Percentiles rank a stretch among this genome's conserved stretches.
Evolutionary conservation across 2,329 filamentous ascomycete genomes (phyloP).

Genomic region (Gaeumannomyces sp.): DNA sequence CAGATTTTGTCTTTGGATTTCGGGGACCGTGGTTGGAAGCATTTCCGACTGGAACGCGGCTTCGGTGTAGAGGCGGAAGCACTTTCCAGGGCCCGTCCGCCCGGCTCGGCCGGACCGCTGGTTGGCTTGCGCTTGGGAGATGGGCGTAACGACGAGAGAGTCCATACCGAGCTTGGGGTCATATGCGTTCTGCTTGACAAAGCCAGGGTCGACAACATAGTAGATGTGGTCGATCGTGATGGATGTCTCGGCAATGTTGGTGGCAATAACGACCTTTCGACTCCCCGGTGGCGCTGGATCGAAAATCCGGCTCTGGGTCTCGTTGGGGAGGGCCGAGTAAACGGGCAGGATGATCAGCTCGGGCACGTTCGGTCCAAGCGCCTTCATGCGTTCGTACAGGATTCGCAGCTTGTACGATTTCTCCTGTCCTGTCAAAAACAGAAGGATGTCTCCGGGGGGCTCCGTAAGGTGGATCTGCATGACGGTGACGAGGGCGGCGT

Average conservation of each 20-base stretch:
- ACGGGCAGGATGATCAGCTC: slow-evolving; percentile 91
- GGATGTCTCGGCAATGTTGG: slow-evolving; percentile 96
- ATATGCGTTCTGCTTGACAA: slow-evolving; percentile 96
- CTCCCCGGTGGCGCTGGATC: slow-evolving; percentile 81
- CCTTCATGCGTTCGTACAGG: slow-evolving; percentile 92
- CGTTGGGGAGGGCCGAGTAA: slow-evolving; percentile 88
- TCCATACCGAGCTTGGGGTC: slow-evolving; percentile 98
- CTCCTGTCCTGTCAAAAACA: slow-evolving; percentile 95
- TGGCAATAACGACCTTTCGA: slow-evolving; percentile 93
- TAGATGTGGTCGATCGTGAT: slow-evolving; percentile 98
- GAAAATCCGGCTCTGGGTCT: slow-evolving; percentile 92
- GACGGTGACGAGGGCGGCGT: slow-evolving; percentile 87
- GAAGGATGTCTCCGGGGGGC: slow-evolving; percentile 84
- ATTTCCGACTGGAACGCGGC: slow-evolving; percentile 94
- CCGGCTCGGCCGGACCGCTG: slow-evolving; percentile 90
- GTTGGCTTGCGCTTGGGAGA: slow-evolving; percentile 94
- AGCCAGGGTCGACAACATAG: slow-evolving; percentile 94
- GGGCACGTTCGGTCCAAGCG: slow-evolving; percentile 80
- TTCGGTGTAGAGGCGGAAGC: slow-evolving; percentile 92
- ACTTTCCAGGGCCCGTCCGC: slow-evolving; percentile 91
- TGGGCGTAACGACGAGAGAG: slow-evolving; percentile 87
- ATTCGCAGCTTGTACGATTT: slow-evolving; percentile 95
- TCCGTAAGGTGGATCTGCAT: slow-evolving; percentile 98
- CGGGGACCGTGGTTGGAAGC: slow-evolving; percentile 90
- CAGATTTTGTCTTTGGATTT: slow-evolving; percentile 92